phyloP scores from a whole-genome alignment of 495 filamentous ascomycete species.

The Penicillium flavigenum region DNA sequence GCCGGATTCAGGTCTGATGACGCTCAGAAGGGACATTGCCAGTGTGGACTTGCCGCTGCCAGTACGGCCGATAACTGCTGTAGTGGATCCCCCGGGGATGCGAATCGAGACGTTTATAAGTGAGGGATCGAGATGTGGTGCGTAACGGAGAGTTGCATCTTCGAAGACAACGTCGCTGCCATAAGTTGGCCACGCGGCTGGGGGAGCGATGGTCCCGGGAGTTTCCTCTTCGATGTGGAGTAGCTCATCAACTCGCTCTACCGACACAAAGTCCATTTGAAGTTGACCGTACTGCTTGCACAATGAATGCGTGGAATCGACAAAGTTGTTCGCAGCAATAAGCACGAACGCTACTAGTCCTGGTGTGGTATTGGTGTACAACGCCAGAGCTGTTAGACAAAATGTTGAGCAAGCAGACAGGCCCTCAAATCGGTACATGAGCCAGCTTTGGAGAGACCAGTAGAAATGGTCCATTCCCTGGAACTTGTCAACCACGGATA shows the following conservation, averaged over 20 bases:
- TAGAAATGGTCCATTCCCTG: conserved; percentile 94
- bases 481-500: conserved; percentile 74
- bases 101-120: conserved; percentile 61
- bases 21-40: conserved; percentile 62
- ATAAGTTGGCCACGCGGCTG: conserved; percentile 71
- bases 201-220: conserved; percentile 61
- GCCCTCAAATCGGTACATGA: conserved; percentile 72
- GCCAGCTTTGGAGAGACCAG: conserved; percentile 81
- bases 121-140: conserved; percentile 68
- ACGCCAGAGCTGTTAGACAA: conserved; percentile 63
- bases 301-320: conserved; percentile 66
- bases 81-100: conserved; percentile 72
- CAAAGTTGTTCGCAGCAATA: conserved; percentile 46
- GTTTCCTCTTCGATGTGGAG: conserved; percentile 73
- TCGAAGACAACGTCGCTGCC: conserved; percentile 71
- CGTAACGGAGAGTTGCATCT: conserved; percentile 73
- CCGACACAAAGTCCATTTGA: conserved; percentile 87
- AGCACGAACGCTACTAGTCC: conserved; percentile 75
- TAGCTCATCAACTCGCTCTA: conserved; percentile 78
- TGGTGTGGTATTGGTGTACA: conserved; percentile 66
- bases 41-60: conserved; percentile 68
- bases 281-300: conserved; percentile 76
- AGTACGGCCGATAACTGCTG: conserved; percentile 61
- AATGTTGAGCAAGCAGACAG: conserved; percentile 72
- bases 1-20: conserved; percentile 52